Base-by-base conservation (phyloP, 331 rosid genomes). In the Saraca asoca region DNA sequence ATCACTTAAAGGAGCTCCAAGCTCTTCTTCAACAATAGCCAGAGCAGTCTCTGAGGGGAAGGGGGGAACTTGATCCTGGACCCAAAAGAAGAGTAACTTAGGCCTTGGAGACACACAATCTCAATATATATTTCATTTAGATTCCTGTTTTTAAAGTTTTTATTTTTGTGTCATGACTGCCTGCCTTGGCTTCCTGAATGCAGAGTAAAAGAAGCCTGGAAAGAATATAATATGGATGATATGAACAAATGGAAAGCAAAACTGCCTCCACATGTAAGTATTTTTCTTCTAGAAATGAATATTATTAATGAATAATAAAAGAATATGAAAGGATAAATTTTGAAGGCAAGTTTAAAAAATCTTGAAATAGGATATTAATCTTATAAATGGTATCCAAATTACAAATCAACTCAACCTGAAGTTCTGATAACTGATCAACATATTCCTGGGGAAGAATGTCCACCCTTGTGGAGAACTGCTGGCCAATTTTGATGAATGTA, bases 61-160 rank as follows among this genome's bases (percentile, higher is more conserved):
- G 71, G 97, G 99, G 66, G 99, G 97, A 77, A 90, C 99, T 88
- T 94, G 99, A 85, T 94, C 99, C 99, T 90, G 80, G 77, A 87
- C 57, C 12, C 70, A 54, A 81, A 70, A 14, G 15, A 45, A 19
- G 35, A 53, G 19, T 66, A 14, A 58, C 39, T 49, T 53, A 35
- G 64, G 14, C 54, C 12, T 2, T 18, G 24, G 50, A 56, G 58
- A 60, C 64, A 42, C 2, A 34, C 34, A 49, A 60, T 29, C 46
- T 59, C 6, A 12, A 3, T 5, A 60, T 37, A 14, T 4, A 7
- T 15, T 29, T 62, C 42, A 13, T 33, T 5, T 55, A 19, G 20
- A n/a, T 48, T 14, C n/a, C 8, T 43, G 49, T 5, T 43, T 11
- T 12, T 43, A 43, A 13, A 43, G 1, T 39, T 48, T 48, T 50